Base-by-base conservation (phyloP, 2,329 filamentous ascomycete genomes). In the Ustulina deusta region DNA sequence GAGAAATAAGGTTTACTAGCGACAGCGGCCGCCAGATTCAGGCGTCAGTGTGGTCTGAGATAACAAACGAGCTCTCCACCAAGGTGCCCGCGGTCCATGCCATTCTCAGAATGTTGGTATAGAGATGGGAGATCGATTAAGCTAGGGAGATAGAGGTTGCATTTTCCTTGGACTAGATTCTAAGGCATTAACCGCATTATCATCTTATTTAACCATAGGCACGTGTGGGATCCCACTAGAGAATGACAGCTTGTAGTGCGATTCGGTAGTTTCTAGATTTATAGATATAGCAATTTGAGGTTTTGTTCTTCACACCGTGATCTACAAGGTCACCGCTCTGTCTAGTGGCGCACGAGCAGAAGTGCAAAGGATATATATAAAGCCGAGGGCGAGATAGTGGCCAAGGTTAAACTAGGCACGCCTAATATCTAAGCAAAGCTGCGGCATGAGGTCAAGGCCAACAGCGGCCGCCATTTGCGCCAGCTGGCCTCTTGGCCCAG, bases 381-480 rank as follows among this genome's bases (percentile, higher is more conserved):
- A 55, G 7, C 13, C 20, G 10, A 62, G n/a, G n/a, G 32, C 2
- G 11, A 27, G 42, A 22, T 49, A 58, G 25, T 20, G 7, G 11
- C 15, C 36, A 27, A 15, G 10, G 6, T 40, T 22, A 2, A 27
- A 36, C 40, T 67, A 66, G 13, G 15, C 29, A 49, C 59, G 57
- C 40, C 65, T 68, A 27, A 69, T 69, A 49, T 91, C 86, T 15
- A 93, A 78, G 48, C 89, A 86, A 20, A 92, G 80, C 59, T 84
- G 80, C 22, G 78, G 79, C 51, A 88, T 82, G 56, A 90, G 76
- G 49, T 90, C 87, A 1, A 85, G 82, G 0, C 92, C 92, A 51
- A 93, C 78, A 11, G 87, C 86, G 3, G 91, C 90, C 3, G 89
- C 86, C 58, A 93, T 76, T 74, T 93, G 90, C 1, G 88, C 90